phyloP scores from a whole-genome alignment of 306 rosid species.

The Erythrophleum fordii region DNA sequence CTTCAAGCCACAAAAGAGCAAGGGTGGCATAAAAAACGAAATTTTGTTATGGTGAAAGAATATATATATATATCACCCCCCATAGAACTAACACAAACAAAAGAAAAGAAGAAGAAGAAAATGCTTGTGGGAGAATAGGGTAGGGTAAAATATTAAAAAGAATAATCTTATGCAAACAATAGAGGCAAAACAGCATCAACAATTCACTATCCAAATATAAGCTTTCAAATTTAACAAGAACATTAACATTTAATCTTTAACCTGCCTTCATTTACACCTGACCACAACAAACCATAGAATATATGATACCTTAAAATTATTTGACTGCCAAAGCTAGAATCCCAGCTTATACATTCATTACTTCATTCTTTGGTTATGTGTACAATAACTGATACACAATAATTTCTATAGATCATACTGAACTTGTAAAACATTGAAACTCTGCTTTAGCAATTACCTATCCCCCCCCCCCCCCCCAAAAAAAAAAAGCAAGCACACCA shows the following conservation, averaged over 20 bases:
- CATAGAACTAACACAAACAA: constrained; percentile 15
- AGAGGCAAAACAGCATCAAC: background rate
- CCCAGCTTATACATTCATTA: background rate
- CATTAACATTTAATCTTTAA: background rate
- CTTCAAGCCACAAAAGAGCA: constrained; percentile 12
- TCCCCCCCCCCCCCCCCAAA: no score
- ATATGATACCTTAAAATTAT: no score
- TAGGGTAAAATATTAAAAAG: background rate
- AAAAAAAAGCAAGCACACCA: background rate
- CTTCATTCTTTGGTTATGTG: background rate
- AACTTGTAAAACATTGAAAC: background rate
- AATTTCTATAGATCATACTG: background rate
- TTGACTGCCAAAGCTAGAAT: no score
- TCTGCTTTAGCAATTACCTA: background rate
- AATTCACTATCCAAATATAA: background rate
- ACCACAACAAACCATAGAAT: no score
- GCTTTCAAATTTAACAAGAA: background rate
- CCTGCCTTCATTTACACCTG: constrained; percentile 9
- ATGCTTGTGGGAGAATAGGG: background rate
- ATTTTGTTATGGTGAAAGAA: constrained; percentile 10
- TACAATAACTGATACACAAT: background rate
- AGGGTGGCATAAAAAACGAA: background rate
- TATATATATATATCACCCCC: constrained; percentile 14
- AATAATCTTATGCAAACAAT: background rate
- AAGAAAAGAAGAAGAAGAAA: constrained; percentile 12